Percentiles rank a stretch among this genome's conserved stretches.
Evolutionary conservation across 225 moss, liverwort and hornwort genomes (phyloP).

Genomic region (Marchantia paleacea): DNA sequence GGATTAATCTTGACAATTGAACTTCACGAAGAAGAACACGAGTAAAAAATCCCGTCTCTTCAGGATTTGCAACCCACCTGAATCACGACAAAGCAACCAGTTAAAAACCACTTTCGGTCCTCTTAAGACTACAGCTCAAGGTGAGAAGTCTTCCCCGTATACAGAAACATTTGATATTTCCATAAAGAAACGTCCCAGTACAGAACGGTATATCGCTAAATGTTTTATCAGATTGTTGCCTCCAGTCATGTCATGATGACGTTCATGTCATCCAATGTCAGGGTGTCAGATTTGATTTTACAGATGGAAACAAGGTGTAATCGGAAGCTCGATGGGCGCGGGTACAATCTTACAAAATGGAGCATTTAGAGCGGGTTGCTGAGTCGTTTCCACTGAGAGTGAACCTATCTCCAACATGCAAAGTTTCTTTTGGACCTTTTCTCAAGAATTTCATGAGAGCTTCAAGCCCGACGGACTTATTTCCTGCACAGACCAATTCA

Average conservation of each 20-base stretch:
- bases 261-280: not conserved
- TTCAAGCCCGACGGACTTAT: slow-evolving; percentile 79
- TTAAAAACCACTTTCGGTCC: not conserved
- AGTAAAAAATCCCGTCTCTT: slow-evolving; percentile 93
- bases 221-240: too few species aligned
- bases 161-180: not conserved
- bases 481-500: slow-evolving; percentile 44
- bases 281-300: too few species aligned
- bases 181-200: not conserved
- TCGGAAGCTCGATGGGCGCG: too few species aligned
- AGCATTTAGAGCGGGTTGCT: slow-evolving; percentile 87
- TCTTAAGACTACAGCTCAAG: too few species aligned
- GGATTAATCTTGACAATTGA: slow-evolving; percentile 56
- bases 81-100: not conserved
- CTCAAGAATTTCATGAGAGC: slow-evolving; percentile 80
- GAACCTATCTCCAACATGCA: slow-evolving; percentile 90
- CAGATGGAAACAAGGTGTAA: not conserved
- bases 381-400: slow-evolving; percentile 90
- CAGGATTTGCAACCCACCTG: slow-evolving; percentile 92
- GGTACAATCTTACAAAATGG: slow-evolving; percentile 48
- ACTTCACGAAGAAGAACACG: slow-evolving; percentile 70
- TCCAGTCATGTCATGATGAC: not conserved
- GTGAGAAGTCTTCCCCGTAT: too few species aligned
- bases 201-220: not conserved
- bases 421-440: slow-evolving; percentile 62